Conservation (phyloP, 2,329 filamentous ascomycete species). For the Periconia sp. region DNA sequence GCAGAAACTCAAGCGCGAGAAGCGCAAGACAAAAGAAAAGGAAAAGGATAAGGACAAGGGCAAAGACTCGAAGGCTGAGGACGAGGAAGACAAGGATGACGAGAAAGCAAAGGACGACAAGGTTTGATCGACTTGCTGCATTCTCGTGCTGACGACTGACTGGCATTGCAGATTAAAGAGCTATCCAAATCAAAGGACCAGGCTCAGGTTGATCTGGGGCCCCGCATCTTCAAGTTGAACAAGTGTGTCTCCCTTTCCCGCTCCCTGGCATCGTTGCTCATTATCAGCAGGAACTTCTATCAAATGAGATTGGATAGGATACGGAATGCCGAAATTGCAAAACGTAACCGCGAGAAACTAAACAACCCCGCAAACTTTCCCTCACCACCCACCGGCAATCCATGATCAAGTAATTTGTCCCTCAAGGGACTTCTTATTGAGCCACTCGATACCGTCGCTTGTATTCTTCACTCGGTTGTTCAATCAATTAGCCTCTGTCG, state of each 20-base stretch:
- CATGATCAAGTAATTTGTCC: constrained; percentile 14
- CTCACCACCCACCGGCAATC: constrained; percentile 72
- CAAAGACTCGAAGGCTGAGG: too few relatives aligned
- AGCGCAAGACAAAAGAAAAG: constrained; percentile 53
- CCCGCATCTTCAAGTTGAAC: constrained; percentile 82
- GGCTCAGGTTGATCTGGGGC: constrained; percentile 65
- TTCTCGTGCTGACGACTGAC: constrained; percentile 12
- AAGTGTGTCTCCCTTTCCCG: constrained; percentile 59
- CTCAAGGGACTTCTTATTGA: not conserved
- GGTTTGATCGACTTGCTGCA: constrained; percentile 41
- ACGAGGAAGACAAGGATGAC: constrained; percentile 64
- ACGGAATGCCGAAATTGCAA: constrained; percentile 77
- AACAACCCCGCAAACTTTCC: constrained; percentile 83
- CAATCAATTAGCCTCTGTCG: constrained; percentile 6
- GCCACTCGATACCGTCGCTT: not conserved
- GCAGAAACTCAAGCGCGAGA: constrained; percentile 64
- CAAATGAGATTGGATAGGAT: constrained; percentile 83
- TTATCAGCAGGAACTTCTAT: constrained; percentile 72
- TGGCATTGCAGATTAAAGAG: constrained; percentile 49
- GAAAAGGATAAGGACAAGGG: constrained; percentile 69
- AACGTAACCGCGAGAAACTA: constrained; percentile 79
- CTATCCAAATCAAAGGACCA: constrained; percentile 55
- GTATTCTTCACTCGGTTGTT: constrained; percentile 2
- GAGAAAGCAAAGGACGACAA: constrained; percentile 67
- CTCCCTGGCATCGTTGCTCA: not conserved